Evolutionary conservation across 495 filamentous ascomycete species (phyloP), one percentile per base, ranked within the genome.

Genomic region (Hyaloscypha variabilis): DNA sequence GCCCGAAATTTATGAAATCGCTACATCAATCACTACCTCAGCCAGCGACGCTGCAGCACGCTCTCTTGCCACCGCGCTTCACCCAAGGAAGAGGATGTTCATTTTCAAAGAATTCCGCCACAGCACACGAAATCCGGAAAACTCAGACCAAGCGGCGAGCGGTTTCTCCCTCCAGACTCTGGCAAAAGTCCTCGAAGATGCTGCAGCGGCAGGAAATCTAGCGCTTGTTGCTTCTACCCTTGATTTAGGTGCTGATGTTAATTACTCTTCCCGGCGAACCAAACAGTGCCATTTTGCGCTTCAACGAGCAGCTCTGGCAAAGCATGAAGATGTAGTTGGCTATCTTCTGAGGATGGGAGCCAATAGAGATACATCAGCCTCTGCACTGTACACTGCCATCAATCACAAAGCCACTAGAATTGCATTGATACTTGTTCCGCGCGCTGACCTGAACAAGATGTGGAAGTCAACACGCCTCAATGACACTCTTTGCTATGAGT

Each of bases 381-480:
- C 39, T 25, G 58, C 58, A 13, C 11, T 60, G 17, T n/a, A 46
- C 17, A 46, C 58, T 3, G 36, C 34, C 14, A 46, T 30, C 36
- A 46, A 46, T 24, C 21, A 19, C 8, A 24, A 49, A 31, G 21
- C 31, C 24, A 42, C 42, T 3, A 34, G 42, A 21, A n/a, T 60
- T 24, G 58, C 58, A 11, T 49, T 46, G n/a, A 60, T 49, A 42
- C 36, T 60, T 6, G 58, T 42, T 24, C 58, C 58, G 21, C 58
- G 24, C 13, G 58, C 58, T 23, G 36, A 60, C 36, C 21, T 60
- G 6, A 46, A 60, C 24, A 31, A 60, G 31, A 31, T 60, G 10
- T 36, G 58, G 31, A 31, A 26, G 8, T 49, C 58, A 8, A 42
- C 14, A 8, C 58, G n/a, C 25, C 34, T 36, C 21, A 24, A 17